These are phyloP conservation scores for Cardamine resedifolia DNA, from an alignment of 345 rosid genomes.

Conservation along the genomic window DNA sequence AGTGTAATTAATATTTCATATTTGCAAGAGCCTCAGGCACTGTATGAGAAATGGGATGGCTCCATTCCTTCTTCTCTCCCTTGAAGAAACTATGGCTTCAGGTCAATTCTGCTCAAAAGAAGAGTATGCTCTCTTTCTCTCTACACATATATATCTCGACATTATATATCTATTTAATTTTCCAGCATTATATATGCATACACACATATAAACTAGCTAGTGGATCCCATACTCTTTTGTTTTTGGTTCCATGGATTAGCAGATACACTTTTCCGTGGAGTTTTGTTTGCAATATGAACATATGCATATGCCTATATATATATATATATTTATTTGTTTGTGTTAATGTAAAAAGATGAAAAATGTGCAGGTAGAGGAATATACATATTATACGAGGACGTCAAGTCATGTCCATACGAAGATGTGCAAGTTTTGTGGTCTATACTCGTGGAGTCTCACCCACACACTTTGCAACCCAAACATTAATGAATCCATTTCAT, in stretches of 20 bases:
- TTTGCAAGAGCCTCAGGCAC: slow-evolving; percentile 47
- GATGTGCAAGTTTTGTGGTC: slow-evolving; percentile 94
- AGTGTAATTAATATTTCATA: slow-evolving; percentile 18
- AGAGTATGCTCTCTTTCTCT: slow-evolving; percentile 49
- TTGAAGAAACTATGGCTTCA: slow-evolving; percentile 94
- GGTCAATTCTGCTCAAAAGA: slow-evolving; percentile 63
- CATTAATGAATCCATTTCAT: slow-evolving; percentile 37
- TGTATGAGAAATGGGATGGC: slow-evolving; percentile 72
- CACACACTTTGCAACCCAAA: slow-evolving; percentile 50
- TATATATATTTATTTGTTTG: neutral
- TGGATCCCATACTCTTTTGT: neutral
- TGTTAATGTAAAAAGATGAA: slow-evolving; percentile 5
- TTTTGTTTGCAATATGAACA: slow-evolving; percentile 13
- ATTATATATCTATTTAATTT: slow-evolving; percentile 6
- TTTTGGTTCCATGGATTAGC: slow-evolving; percentile 16
- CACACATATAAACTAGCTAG: neutral
- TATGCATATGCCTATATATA: neutral
- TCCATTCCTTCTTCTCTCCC: slow-evolving; percentile 84
- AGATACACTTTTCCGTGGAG: neutral
- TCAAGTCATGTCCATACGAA: slow-evolving; percentile 83
- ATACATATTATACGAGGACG: slow-evolving; percentile 85
- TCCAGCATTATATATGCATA: slow-evolving; percentile 1
- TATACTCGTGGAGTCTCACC: slow-evolving; percentile 77
- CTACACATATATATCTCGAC: neutral
- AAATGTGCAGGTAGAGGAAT: slow-evolving; percentile 72